Evolutionary conservation across 257 asterid species (phyloP).

Genomic region (Cinchona pubescens): DNA sequence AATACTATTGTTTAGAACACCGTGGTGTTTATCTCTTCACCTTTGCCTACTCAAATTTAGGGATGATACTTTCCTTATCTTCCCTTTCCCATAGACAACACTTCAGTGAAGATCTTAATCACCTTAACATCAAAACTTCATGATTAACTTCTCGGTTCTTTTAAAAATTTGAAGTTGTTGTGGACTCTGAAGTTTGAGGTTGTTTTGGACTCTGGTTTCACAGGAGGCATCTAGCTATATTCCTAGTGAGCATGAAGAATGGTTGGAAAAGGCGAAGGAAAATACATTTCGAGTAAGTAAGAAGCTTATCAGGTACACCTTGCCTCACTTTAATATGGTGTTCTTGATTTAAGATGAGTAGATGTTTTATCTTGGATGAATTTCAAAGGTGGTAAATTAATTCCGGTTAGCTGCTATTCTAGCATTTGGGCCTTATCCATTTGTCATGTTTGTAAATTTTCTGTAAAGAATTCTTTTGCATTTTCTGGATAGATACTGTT

Average conservation of each 20-base stretch:
- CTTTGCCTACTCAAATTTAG: neutral
- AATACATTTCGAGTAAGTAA: neutral
- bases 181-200: no score
- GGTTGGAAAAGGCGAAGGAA: neutral
- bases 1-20: neutral
- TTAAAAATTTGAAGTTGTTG: neutral
- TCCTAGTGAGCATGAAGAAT: neutral
- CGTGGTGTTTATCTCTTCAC: neutral
- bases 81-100: neutral
- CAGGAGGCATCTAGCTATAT: neutral
- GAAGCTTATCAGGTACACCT: conserved; percentile 6
- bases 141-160: neutral
- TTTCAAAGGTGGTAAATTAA: no score
- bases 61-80: neutral
- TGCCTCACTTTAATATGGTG: neutral
- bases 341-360: neutral
- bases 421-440: neutral
- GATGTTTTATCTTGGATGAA: neutral
- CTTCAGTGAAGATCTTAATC: neutral
- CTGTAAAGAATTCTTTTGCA: no score
- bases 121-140: neutral
- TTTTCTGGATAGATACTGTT: no score
- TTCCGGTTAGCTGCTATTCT: neutral
- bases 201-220: conserved; percentile 12
- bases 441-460: neutral